Conservation (phyloP, 129 eudicot genomes). For the Chrysanthemum makinoi region DNA sequence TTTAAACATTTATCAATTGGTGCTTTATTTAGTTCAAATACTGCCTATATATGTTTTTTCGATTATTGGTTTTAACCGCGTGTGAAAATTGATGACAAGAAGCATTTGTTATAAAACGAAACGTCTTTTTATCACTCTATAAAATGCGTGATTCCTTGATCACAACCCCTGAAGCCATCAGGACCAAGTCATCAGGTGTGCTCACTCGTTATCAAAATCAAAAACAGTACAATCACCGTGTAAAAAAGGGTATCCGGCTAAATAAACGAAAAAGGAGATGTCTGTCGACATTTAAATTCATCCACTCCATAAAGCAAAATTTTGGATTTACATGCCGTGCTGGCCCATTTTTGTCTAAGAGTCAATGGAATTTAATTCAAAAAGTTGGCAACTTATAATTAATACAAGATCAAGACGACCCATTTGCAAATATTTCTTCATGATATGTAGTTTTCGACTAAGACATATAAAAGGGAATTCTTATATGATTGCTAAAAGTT, state of each 20-base stretch:
- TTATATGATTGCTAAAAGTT: too few relatives aligned
- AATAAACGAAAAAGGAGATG: too few relatives aligned
- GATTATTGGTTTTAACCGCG: background rate
- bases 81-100: too few relatives aligned
- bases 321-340: too few relatives aligned
- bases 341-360: too few relatives aligned
- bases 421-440: conserved; percentile 1
- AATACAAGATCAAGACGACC: conserved; percentile 7
- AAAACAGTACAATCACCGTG: too few relatives aligned
- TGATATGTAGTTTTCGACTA: conserved; percentile 11
- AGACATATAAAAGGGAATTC: conserved; percentile 1
- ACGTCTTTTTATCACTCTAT: background rate
- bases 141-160: background rate
- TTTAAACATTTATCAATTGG: too few relatives aligned
- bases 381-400: background rate
- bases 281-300: background rate
- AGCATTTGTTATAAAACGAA: background rate
- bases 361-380: too few relatives aligned
- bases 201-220: background rate
- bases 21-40: too few relatives aligned
- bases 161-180: conserved; percentile 5
- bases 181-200: background rate
- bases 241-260: too few relatives aligned
- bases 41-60: background rate
- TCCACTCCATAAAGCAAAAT: too few relatives aligned